These are phyloP conservation scores for Diophrys sp. DNA, from an alignment of 73 alveolate species.

Conservation along the genomic window DNA sequence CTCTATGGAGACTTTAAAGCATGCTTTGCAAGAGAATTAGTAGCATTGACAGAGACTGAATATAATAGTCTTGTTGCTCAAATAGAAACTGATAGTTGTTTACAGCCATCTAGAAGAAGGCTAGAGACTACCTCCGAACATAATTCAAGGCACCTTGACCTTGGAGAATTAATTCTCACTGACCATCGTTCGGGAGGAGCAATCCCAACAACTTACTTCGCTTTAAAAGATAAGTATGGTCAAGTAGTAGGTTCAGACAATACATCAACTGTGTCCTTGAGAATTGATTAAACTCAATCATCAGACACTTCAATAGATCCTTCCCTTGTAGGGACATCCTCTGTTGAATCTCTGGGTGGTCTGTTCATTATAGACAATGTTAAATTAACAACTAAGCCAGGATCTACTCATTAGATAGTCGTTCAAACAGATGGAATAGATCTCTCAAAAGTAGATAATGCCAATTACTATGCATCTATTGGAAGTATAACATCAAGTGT, in stretches of 20 bases:
- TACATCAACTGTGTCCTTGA: neutral
- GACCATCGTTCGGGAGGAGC: constrained; percentile 23
- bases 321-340: neutral
- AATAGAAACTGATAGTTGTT: no score
- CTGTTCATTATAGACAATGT: constrained; percentile 10
- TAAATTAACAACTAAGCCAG: constrained; percentile 31
- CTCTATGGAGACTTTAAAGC: no score
- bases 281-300: no score
- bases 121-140: no score
- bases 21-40: no score
- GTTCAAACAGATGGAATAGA: constrained; percentile 27
- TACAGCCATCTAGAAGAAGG: no score
- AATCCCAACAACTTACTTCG: constrained; percentile 17
- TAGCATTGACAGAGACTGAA: no score
- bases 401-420: constrained; percentile 7
- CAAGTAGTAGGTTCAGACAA: constrained; percentile 29
- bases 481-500: no score
- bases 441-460: constrained; percentile 15
- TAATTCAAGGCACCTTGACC: no score
- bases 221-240: constrained; percentile 30
- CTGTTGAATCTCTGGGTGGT: neutral
- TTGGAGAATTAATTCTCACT: no score
- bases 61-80: no score
- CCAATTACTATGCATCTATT: neutral
- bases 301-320: constrained; percentile 4